Conservation (phyloP, 805 yeast species). For the Ogataea pilisensis region DNA sequence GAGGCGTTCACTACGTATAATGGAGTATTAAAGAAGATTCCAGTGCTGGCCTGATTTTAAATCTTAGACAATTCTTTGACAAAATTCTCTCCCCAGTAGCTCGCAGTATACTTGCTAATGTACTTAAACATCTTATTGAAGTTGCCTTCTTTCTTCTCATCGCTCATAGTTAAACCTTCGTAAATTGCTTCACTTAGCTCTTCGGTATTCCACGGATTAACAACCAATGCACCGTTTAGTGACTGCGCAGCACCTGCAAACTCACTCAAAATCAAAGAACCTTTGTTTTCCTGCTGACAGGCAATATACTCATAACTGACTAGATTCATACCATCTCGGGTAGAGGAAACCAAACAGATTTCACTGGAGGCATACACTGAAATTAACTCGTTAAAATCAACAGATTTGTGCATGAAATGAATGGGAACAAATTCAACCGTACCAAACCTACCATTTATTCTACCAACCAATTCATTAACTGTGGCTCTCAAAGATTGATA, state of each 20-base stretch:
- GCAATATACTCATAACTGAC: conserved; percentile 97
- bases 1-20: too few species aligned
- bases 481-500: conserved; percentile 90
- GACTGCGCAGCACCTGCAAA: conserved; percentile 99
- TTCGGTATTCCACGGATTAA: conserved; percentile 98
- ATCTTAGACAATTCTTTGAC: conserved; percentile 65
- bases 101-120: conserved; percentile 89
- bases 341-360: conserved; percentile 87
- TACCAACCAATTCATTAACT: conserved; percentile 93
- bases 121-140: conserved; percentile 82
- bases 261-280: conserved; percentile 84
- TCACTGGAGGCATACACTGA: conserved; percentile 83
- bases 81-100: conserved; percentile 95
- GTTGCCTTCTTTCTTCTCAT: conserved; percentile 73
- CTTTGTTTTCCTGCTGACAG: conserved; percentile 78
- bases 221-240: conserved; percentile 86
- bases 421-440: conserved; percentile 97
- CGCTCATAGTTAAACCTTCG: conserved; percentile 81
- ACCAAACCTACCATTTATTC: conserved; percentile 95
- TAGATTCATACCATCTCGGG: conserved; percentile 98
- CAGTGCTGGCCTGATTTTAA: too few species aligned
- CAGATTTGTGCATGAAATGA: conserved; percentile 90
- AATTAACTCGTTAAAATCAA: conserved; percentile 87
- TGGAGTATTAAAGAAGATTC: too few species aligned
- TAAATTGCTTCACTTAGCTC: conserved; percentile 82